Evolutionary conservation across 1,284 basidiomycete genomes (phyloP), one percentile per base, ranked within the genome.

Genomic region (Dichomitus squalens): DNA sequence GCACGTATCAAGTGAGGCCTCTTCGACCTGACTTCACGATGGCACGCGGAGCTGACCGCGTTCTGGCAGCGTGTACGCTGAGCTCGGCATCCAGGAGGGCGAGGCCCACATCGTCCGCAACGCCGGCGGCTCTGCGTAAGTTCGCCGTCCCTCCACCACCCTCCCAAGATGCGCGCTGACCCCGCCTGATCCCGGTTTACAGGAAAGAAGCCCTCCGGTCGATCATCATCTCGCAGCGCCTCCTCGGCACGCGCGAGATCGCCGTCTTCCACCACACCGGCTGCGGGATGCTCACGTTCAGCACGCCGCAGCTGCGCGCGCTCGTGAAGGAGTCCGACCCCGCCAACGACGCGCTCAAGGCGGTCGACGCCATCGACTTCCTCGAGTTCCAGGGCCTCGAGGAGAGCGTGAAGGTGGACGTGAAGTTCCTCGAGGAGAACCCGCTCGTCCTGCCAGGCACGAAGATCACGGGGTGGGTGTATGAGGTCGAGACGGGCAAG

Each of bases 81-180:
- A 84, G 55, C 78, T 88, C 27, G 86, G 85, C 7, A 74, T 88
- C 49, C 74, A 83, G 33, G 79, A 86, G 57, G 87, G 87, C 49
- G 86, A 88, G 52, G 83, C 85, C 7, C 86, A 89, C 72, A 76
- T 88, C 51, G 87, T 89, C 57, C 79, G 86, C 21, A 88, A 88
- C 66, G 86, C 85, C 25, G 86, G 86, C 38, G 85, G 85, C 40
- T 70, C 75, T 58, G 84, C 81, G 85, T 86, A 69, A 39, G 83
- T 77, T 20, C 39, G 20, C n/a, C n/a, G n/a, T n/a, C 35, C 27
- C 3, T 63, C 36, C 41, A 16, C 4, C 16, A 49, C 20, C n/a
- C 8, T 43, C 39, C 12, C 21, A 48, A 36, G 4, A 21, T 11
- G 47, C 57, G 47, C 48, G 12, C 12, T 33, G 23, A 18, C 48